Base-by-base conservation (phyloP, 345 rosid genomes). In the Odontarrhena argentea region DNA sequence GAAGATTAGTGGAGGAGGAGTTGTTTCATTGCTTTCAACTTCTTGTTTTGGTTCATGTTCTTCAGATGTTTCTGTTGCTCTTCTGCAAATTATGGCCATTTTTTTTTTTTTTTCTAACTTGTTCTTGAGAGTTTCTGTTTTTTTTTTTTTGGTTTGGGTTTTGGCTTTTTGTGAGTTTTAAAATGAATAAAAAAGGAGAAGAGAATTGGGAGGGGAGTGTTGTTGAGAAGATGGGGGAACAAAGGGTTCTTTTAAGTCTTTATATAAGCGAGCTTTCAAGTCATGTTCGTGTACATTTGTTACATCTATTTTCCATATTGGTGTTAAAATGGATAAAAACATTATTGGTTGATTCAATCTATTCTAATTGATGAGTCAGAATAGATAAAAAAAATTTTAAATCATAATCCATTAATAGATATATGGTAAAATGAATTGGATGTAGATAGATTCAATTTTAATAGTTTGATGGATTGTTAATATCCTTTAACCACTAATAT, bases 1-100 rank as follows among this genome's bases (percentile, higher is more conserved):
- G 18, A 95, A 95, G 41, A 91, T 84, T 13, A 91, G 25, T 10
- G 75, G 78, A 42, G 54, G 60, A 49, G 75, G 78, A 42, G 54
- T 59, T 41, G 61, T 65, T 50, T 73, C 43, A 13, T 67, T 73
- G 35, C 35, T 66, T 52, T 52, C 63, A 43, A 51, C 50, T 59
- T 46, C 60, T 52, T 60, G 77, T 46, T 74, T 67, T 60, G 68
- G 63, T 45, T 67, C 66, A 18, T 66, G 50, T 53, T 74, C 68
- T 60, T 60, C 57, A 74, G 71, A 73, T 51, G 76, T 59, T 57
- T 3, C 32, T 4, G 59, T 59, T 53, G 52, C 25, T 34, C 63
- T 38, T 60, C 51, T 13, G 62, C 72, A 59, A 66, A 64, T 42
- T 57, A 73, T 73, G 3, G 56, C 56, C 56, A 52, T 52, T 32